These are phyloP conservation scores for Vigna hirtella DNA, from an alignment of 306 rosid species.

Conservation along the genomic window DNA sequence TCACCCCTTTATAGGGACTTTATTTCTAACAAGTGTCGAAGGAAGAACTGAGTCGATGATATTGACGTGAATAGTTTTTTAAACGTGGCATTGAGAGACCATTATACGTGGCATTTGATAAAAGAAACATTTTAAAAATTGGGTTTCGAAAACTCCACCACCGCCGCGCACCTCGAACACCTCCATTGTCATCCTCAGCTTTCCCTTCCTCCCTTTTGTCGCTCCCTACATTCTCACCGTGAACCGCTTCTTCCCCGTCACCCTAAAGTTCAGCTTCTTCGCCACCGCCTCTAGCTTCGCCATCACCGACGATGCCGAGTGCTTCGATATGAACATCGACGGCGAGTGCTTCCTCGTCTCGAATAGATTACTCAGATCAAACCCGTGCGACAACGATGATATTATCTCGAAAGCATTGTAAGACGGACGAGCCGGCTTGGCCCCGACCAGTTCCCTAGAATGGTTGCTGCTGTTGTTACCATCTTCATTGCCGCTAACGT, in stretches of 20 bases:
- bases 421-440: constrained; percentile 58
- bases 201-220: constrained; percentile 79
- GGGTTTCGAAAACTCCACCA: constrained; percentile 64
- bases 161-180: constrained; percentile 76
- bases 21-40: no score
- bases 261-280: constrained; percentile 53
- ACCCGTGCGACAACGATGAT: constrained; percentile 70
- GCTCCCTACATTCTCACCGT: constrained; percentile 63
- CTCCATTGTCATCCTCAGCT: constrained; percentile 64
- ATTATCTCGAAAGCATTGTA: constrained; percentile 88
- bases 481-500: neutral
- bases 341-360: constrained; percentile 69
- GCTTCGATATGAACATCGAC: constrained; percentile 67
- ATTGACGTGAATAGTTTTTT: no score
- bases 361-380: constrained; percentile 75
- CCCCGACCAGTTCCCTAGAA: neutral
- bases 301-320: constrained; percentile 60
- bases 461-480: no score
- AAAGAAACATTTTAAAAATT: no score
- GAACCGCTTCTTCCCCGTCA: constrained; percentile 59
- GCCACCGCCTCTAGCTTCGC: constrained; percentile 62
- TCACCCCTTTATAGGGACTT: no score
- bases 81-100: no score
- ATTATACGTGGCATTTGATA: no score
- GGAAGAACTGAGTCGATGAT: no score